Evolutionary conservation across 495 filamentous ascomycete species (phyloP).

Genomic region (Aspergillus funiculosus): DNA sequence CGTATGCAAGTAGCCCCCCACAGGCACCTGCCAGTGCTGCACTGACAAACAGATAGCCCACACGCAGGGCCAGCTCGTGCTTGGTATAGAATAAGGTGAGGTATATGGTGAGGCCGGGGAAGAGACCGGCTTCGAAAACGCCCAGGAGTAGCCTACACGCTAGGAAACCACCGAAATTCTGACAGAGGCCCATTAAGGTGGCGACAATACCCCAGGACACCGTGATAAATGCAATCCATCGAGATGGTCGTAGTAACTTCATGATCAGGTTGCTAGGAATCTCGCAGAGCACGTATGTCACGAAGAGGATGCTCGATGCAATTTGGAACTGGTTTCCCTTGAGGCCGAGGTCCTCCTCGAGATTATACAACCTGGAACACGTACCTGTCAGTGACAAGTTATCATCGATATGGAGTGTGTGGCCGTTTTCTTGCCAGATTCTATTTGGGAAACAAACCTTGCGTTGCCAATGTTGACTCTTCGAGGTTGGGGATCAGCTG

Average conservation of each 20-base stretch:
- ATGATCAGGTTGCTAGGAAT: slow-evolving; percentile 12
- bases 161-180: neutral
- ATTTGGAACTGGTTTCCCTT: slow-evolving; percentile 17
- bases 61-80: slow-evolving; percentile 39
- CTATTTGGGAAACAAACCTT: too few species aligned
- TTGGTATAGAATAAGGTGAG: slow-evolving; percentile 47
- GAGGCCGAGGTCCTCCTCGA: slow-evolving; percentile 11
- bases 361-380: slow-evolving; percentile 1
- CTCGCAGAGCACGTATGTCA: slow-evolving; percentile 13
- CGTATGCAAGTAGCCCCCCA: slow-evolving; percentile 43
- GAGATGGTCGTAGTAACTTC: slow-evolving; percentile 10
- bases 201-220: slow-evolving; percentile 11
- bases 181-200: slow-evolving; percentile 3
- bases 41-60: slow-evolving; percentile 30
- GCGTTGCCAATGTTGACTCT: too few species aligned
- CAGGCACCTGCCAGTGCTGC: slow-evolving; percentile 41
- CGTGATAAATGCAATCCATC: slow-evolving; percentile 13
- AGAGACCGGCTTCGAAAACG: slow-evolving; percentile 60
- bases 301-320: slow-evolving; percentile 27
- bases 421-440: too few species aligned
- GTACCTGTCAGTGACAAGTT: too few species aligned
- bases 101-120: slow-evolving; percentile 57
- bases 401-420: too few species aligned
- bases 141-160: slow-evolving; percentile 47
- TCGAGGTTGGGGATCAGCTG: too few species aligned